phyloP scores from a whole-genome alignment of 1,284 basidiomycete species.

The Leucoagaricus sp. region DNA sequence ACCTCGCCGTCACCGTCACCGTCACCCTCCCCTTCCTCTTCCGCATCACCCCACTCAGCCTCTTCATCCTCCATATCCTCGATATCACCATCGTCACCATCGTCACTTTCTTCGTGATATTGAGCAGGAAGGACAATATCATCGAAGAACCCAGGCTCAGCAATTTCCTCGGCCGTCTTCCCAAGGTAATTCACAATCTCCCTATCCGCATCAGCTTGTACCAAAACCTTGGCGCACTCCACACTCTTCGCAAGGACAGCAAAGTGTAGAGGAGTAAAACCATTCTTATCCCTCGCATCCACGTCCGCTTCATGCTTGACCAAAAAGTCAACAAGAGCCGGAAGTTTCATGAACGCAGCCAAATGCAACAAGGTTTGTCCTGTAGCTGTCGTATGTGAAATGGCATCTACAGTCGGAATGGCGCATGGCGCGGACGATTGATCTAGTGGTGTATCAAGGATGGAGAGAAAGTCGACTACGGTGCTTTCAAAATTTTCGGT shows the following conservation, averaged over 20 bases:
- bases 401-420: slow-evolving; percentile 42
- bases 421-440: slow-evolving; percentile 33
- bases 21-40: slow-evolving; percentile 66
- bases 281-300: slow-evolving; percentile 87
- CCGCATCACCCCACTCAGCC: slow-evolving; percentile 53
- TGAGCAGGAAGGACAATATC: slow-evolving; percentile 28
- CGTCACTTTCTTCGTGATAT: background rate
- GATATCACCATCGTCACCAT: slow-evolving; percentile 24
- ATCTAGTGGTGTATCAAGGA: slow-evolving; percentile 64
- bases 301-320: slow-evolving; percentile 75
- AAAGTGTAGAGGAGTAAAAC: slow-evolving; percentile 89
- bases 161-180: slow-evolving; percentile 78
- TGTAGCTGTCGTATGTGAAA: slow-evolving; percentile 66
- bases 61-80: slow-evolving; percentile 34
- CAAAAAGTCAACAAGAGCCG: slow-evolving; percentile 72
- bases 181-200: slow-evolving; percentile 80
- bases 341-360: slow-evolving; percentile 81
- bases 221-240: slow-evolving; percentile 67
- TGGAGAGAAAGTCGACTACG: slow-evolving; percentile 77
- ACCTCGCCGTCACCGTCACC: slow-evolving; percentile 68
- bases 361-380: slow-evolving; percentile 90
- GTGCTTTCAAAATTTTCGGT: slow-evolving; percentile 72
- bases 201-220: slow-evolving; percentile 79
- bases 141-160: slow-evolving; percentile 55
- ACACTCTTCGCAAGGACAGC: slow-evolving; percentile 72